A percentile compares a stretch with the other conserved stretches of the same genome.
These are phyloP conservation scores for Mariannaea sp. DNA, from an alignment of 2,329 filamentous ascomycete genomes.

Conservation along the genomic window DNA sequence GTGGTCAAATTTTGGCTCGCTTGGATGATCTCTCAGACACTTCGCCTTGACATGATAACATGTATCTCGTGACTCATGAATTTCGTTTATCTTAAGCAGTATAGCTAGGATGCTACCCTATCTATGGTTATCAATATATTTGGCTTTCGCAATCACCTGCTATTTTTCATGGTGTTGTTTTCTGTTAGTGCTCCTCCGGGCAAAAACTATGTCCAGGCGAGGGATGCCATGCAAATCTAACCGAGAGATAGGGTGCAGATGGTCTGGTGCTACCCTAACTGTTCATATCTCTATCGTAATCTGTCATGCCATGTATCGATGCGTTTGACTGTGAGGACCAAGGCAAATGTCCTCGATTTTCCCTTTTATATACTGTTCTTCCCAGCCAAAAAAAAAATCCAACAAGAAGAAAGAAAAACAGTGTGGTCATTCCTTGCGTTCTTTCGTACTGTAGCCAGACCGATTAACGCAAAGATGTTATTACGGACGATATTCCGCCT, in stretches of 20 bases:
- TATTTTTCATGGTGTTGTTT: slow-evolving; percentile 3
- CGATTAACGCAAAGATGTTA: no score
- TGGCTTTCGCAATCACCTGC: background rate
- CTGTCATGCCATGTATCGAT: background rate
- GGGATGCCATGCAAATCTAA: background rate
- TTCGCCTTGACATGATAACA: background rate
- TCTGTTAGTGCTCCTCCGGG: background rate
- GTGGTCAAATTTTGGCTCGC: background rate
- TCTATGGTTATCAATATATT: background rate
- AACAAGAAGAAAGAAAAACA: no score
- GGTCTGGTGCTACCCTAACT: background rate
- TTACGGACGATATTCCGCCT: no score
- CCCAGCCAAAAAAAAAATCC: no score
- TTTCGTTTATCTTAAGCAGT: background rate
- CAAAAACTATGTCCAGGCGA: background rate
- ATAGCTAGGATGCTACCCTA: background rate
- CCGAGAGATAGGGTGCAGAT: background rate
- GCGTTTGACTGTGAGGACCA: background rate
- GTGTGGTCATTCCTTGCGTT: no score
- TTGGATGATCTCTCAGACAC: background rate
- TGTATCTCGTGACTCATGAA: slow-evolving; percentile 10
- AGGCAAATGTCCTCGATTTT: background rate
- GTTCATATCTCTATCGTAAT: slow-evolving; percentile 1
- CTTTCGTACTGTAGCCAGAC: no score
- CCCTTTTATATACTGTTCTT: background rate